Evolutionary conservation across 371 early-diverging fungal genomes (phyloP), one percentile per base, ranked within the genome.

Genomic region (Funneliformis caledonium): DNA sequence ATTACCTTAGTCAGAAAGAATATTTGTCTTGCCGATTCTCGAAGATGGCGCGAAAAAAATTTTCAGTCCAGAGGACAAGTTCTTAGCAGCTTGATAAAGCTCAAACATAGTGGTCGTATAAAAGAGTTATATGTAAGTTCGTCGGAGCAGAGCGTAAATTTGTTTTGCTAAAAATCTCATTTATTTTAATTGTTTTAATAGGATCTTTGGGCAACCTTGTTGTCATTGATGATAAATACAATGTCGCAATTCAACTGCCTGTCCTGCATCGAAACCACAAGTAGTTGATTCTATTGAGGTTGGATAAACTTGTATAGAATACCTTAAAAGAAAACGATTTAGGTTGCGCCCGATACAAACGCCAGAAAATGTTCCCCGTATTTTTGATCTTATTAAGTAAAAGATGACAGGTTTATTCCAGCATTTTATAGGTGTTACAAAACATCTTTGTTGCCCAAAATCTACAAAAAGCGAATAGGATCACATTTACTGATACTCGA

Each of bases 201-300:
- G 80, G 99, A 99, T 47, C 93, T 43, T 87, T 99, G n/a, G 98
- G 98, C 22, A 96, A 96, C 76, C 88, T 99, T 14, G 99, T 99
- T 70, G 92, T 94, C 0, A 97, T 99, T 82, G 97, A 96, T 79
- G 93, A 93, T 78, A 93, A 92, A 83, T 99, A 97, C 85, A 99
- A 99, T 83, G 93, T 97, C 3, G 99, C 99, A 0, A 92, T 19
- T 96, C 97, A 4, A 98, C 98, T 4, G 96, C 98, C 0, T 97
- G 97, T 73, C 90, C 92, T 6, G 86, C 88, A 6, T 89, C 99
- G 69, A 94, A 98, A 80, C 90, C 94, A 74, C 97, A 99, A 83
- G 97, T 99, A 8, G 99, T 99, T 33, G 98, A 99, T 72, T 95
- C 93, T 1, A 98, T 98, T 16, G 92, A 92, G 65, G 91, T 94